Base-by-base conservation (phyloP, 805 yeast genomes). In the Cyberlindnera galapagoensis region DNA sequence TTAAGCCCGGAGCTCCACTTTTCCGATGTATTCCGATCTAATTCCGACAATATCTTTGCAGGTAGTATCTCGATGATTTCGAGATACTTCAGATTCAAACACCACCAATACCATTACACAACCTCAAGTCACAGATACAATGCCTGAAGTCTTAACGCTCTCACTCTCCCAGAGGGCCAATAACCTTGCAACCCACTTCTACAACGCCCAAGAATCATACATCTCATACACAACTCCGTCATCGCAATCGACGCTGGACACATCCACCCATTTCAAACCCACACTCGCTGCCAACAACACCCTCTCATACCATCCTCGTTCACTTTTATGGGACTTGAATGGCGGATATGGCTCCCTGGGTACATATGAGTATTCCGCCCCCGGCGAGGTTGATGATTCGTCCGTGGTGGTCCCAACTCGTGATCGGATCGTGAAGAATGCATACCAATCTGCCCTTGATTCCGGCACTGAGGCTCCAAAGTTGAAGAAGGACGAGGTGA, bases 181-280 rank as follows among this genome's bases (percentile, higher is more conserved):
- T 46, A 90, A 83, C 52, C 54, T 84, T n/a, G 54, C 72, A 3
- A 71, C 95, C 0, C 95, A 85, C 46, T 79, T 84, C 51, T 84
- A 77, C 63, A 90, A 92, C 49, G 56, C 71, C 9, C 95, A 86
- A 54, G 94, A 85, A 35, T 56, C 72, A 8, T 76, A 74, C 47
- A 66, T 80, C 26, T 76, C 74, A 19, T 80, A 69, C 49, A 53
- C 54, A n/a, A 50, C 52, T 22, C 47, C 52, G 7, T 38, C 39
- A 25, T 38, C 42, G 9, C 34, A 47, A 26, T 35, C 47, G 16
- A 34, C 43, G 4, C 51, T 56, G 35, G 71, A 68, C 38, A 69
- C 80, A 3, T 33, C 58, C 12, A 62, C 76, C 4, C 66, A 67
- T 38, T 64, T 76, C 40, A 58, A 63, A 24, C 59, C 70, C 5